Base-by-base conservation (phyloP, 208 protist genomes). In the Trypanosomatidae sp. region DNA sequence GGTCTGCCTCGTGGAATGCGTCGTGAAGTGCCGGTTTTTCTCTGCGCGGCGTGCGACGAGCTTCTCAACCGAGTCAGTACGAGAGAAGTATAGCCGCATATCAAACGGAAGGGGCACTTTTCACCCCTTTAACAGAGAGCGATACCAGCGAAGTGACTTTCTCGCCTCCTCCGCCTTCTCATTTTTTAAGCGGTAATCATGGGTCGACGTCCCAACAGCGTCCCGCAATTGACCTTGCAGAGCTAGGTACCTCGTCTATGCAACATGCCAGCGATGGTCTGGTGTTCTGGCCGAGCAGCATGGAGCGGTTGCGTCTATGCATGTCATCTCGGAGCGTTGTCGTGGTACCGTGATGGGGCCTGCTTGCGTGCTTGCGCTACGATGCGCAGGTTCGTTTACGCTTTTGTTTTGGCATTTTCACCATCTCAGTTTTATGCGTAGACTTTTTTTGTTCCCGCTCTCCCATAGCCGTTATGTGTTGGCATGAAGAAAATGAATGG, bases 221-320 rank as follows among this genome's bases (percentile, higher is more conserved):
- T 3, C 13, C 41, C 36, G 41, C 25, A 41, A 68, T n/a, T 56
- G 33, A 68, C 6, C 33, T 58, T 53, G 41, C 43, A 7, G 66
- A 15, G 8, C 69, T 64, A 49, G 25, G 58, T 25, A 76, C 76
- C 17, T 50, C 65, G 7, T 46, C 76, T 50, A 66, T 13, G 9
- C 69, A 69, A 50, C 30, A 25, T n/a, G 17, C 53, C 25, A 68
- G 17, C 41, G 58, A 59, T 19, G 67, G 3, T 41, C 30, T 41
- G 22, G 53, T 72, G 53, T 89, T 71, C 52, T 88, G 84, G 84
- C 84, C 84, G 28, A 76, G 50, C 64, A 85, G 84, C 46, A 53
- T 85, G 43, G 73, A 79, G 60, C 66, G 71, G 25, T 88, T 73
- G 64, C 41, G 10, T 19, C 46, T 33, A 43, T 55, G 66, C 33